Conservation (phyloP, 352 stramenopile species). For the Phytopythium montanum region DNA sequence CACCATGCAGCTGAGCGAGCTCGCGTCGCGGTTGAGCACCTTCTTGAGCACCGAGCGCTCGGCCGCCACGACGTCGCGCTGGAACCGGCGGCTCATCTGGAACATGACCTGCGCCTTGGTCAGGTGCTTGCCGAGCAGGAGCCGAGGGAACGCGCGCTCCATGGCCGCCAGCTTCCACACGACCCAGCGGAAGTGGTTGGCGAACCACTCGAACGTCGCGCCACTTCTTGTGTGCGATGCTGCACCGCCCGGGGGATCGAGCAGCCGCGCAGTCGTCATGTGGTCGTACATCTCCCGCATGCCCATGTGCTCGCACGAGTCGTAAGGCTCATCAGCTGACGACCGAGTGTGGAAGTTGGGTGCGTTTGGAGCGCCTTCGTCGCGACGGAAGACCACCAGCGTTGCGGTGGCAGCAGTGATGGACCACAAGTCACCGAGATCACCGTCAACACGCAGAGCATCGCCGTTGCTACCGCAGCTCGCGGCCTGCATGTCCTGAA, state of each 20-base stretch:
- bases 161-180: slow-evolving; percentile 66
- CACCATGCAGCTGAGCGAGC: slow-evolving; percentile 58
- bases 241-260: slow-evolving; percentile 11
- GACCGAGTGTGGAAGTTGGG: slow-evolving; percentile 7
- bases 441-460: too few species aligned
- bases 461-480: background rate
- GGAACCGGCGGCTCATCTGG: slow-evolving; percentile 46
- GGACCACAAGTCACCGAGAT: slow-evolving; percentile 12
- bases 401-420: slow-evolving; percentile 30
- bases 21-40: slow-evolving; percentile 62
- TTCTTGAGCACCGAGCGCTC: slow-evolving; percentile 65
- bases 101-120: slow-evolving; percentile 56
- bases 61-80: slow-evolving; percentile 46
- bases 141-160: slow-evolving; percentile 42
- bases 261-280: slow-evolving; percentile 23
- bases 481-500: slow-evolving; percentile 11
- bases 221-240: slow-evolving; percentile 8
- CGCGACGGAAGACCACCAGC: slow-evolving; percentile 23
- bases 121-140: slow-evolving; percentile 53
- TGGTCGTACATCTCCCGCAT: slow-evolving; percentile 32
- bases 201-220: slow-evolving; percentile 54
- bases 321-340: slow-evolving; percentile 9
- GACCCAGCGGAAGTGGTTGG: slow-evolving; percentile 73
- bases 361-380: slow-evolving; percentile 1
- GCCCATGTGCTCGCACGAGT: slow-evolving; percentile 11